Conservation (phyloP, 495 filamentous ascomycete species). For the Penicillium coffeae region DNA sequence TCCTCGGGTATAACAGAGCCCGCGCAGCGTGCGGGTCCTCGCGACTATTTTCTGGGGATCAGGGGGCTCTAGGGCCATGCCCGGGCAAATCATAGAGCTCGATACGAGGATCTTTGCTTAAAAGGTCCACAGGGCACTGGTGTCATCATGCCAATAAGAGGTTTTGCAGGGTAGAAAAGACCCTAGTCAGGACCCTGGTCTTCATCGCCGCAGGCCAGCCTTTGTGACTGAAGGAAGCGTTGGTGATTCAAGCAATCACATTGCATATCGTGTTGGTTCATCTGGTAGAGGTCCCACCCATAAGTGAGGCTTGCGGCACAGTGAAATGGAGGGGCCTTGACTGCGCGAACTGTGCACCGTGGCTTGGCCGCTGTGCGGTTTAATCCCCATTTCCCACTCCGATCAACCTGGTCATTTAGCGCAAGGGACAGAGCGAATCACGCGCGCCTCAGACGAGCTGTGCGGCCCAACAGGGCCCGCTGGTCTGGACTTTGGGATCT, state of each 20-base stretch:
- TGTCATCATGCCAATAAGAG: not conserved
- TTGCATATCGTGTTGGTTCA: constrained; percentile 15
- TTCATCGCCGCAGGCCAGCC: no score
- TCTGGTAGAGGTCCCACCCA: constrained; percentile 6
- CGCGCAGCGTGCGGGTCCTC: not conserved
- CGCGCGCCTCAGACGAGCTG: constrained; percentile 4
- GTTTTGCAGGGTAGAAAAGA: no score
- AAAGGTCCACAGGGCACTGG: not conserved
- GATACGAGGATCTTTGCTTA: not conserved
- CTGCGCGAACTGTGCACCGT: constrained; percentile 19
- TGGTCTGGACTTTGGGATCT: constrained; percentile 18
- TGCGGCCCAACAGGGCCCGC: constrained; percentile 18
- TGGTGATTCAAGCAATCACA: constrained; percentile 16
- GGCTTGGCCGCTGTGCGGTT: constrained; percentile 6
- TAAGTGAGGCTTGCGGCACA: not conserved
- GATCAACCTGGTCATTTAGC: constrained; percentile 12
- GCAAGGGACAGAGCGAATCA: constrained; percentile 16
- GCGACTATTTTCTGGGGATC: not conserved
- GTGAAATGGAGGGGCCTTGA: constrained; percentile 5
- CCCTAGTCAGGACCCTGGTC: no score
- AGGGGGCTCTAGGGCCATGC: not conserved
- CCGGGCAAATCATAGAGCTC: not conserved
- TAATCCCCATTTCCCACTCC: not conserved
- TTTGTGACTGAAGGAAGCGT: constrained; percentile 5
- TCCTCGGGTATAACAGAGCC: not conserved